Evolutionary conservation across 768 basidiomycete species (phyloP).

Genomic region (Thelephora aurantiotincta): DNA sequence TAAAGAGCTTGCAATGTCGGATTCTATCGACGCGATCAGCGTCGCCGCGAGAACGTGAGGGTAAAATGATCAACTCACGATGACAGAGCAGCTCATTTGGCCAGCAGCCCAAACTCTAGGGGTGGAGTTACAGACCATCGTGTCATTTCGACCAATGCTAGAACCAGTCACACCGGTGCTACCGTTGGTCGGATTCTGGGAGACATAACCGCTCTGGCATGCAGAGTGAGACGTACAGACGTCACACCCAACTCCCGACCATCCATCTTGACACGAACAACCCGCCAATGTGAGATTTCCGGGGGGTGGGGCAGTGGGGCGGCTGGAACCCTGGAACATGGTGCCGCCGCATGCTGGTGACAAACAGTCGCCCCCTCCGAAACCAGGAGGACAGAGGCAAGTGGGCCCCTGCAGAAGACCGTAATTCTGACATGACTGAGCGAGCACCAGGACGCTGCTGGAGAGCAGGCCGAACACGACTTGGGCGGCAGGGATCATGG

Average conservation of each 20-base stretch:
- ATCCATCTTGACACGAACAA: slow-evolving; percentile 62
- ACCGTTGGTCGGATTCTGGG: slow-evolving; percentile 20
- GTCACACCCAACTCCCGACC: slow-evolving; percentile 70
- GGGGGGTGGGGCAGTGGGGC: slow-evolving; percentile 37
- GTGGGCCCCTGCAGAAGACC: slow-evolving; percentile 38
- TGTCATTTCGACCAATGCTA: slow-evolving; percentile 34
- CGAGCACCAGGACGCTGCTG: background rate
- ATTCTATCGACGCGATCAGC: slow-evolving; percentile 36
- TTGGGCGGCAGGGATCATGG: background rate
- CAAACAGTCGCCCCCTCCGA: slow-evolving; percentile 58
- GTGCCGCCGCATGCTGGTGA: slow-evolving; percentile 68
- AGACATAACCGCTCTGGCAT: slow-evolving; percentile 49
- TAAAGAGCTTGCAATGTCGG: slow-evolving; percentile 70
- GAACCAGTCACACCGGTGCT: slow-evolving; percentile 13
- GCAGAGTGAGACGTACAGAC: slow-evolving; percentile 58
- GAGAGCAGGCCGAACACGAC: background rate
- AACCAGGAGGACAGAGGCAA: slow-evolving; percentile 74
- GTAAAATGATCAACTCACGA: slow-evolving; percentile 32
- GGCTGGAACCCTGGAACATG: slow-evolving; percentile 56
- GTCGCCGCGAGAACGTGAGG: background rate
- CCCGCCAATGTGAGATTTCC: slow-evolving; percentile 52
- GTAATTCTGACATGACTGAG: slow-evolving; percentile 49
- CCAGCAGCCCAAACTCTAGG: slow-evolving; percentile 66
- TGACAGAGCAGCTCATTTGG: slow-evolving; percentile 75
- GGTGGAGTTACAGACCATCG: slow-evolving; percentile 56